These are phyloP conservation scores for Calocera viscosa DNA, from an alignment of 768 basidiomycete species.

Conservation along the genomic window DNA sequence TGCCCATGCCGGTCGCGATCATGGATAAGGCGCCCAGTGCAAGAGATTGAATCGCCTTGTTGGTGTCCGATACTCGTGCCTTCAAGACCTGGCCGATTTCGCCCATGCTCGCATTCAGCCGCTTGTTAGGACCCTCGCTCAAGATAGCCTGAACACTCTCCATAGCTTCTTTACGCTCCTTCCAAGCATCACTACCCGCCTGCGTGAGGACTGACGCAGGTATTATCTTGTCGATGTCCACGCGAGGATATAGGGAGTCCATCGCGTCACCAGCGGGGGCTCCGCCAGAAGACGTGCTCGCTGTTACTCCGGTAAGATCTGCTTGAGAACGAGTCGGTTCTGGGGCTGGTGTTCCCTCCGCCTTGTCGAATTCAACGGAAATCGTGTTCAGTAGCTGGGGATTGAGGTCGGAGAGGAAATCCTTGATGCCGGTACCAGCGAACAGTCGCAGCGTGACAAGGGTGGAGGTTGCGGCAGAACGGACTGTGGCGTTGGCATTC, in stretches of 20 bases:
- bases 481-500: constrained; percentile 88
- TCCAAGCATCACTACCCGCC: constrained; percentile 89
- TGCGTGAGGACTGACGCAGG: constrained; percentile 39
- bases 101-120: constrained; percentile 81
- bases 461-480: constrained; percentile 85
- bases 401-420: constrained; percentile 87
- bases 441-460: constrained; percentile 85
- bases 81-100: constrained; percentile 86
- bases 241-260: constrained; percentile 89
- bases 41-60: constrained; percentile 82
- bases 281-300: constrained; percentile 33
- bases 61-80: constrained; percentile 76
- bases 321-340: constrained; percentile 64
- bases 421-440: constrained; percentile 82
- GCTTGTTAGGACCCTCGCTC: constrained; percentile 84
- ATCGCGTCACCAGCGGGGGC: constrained; percentile 51
- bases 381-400: constrained; percentile 88
- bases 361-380: constrained; percentile 82
- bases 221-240: constrained; percentile 71
- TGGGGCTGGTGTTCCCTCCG: constrained; percentile 61
- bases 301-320: constrained; percentile 49
- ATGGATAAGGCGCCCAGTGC: constrained; percentile 83
- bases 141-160: constrained; percentile 71
- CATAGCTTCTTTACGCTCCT: constrained; percentile 87
- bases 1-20: constrained; percentile 89